phyloP scores from a whole-genome alignment of 176 grass and related monocot genomes.

The Oryza coarctata region DNA sequence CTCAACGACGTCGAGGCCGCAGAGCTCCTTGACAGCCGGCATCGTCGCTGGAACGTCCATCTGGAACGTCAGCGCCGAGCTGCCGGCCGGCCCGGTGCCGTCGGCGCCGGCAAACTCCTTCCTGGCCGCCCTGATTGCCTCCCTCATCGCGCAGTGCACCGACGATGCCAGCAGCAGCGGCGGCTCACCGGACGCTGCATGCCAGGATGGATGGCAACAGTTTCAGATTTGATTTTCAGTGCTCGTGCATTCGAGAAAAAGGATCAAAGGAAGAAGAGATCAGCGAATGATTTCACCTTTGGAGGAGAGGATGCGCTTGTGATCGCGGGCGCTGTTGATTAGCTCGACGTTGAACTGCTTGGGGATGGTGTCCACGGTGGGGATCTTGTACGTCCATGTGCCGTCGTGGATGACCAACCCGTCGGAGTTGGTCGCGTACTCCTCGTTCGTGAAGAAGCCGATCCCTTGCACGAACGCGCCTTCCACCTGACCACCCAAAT shows the following conservation, averaged over 20 bases:
- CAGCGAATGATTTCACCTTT: constrained; percentile 49
- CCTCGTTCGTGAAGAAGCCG: constrained; percentile 82
- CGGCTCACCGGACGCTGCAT: constrained; percentile 81
- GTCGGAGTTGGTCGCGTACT: constrained; percentile 61
- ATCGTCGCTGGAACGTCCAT: constrained; percentile 87
- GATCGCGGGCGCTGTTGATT: constrained; percentile 54
- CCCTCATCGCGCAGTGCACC: constrained; percentile 89
- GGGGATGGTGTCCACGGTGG: constrained; percentile 74
- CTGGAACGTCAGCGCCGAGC: constrained; percentile 51
- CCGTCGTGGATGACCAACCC: constrained; percentile 66
- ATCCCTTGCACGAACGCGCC: constrained; percentile 78
- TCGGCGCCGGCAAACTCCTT: constrained; percentile 38
- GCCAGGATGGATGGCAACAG: neutral
- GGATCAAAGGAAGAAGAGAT: neutral
- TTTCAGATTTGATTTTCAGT: neutral
- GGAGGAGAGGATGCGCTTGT: constrained; percentile 72
- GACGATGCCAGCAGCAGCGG: constrained; percentile 80
- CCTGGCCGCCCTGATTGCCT: constrained; percentile 77
- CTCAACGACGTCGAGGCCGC: constrained; percentile 81
- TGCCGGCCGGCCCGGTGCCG: neutral
- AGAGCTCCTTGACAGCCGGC: constrained; percentile 85
- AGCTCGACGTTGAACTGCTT: constrained; percentile 83
- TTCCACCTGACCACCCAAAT: constrained; percentile 42
- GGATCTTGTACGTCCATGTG: constrained; percentile 90
- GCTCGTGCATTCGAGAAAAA: neutral